Conservation (phyloP, 192 early-diverging fungal genomes). For the Pilaira anomala region DNA sequence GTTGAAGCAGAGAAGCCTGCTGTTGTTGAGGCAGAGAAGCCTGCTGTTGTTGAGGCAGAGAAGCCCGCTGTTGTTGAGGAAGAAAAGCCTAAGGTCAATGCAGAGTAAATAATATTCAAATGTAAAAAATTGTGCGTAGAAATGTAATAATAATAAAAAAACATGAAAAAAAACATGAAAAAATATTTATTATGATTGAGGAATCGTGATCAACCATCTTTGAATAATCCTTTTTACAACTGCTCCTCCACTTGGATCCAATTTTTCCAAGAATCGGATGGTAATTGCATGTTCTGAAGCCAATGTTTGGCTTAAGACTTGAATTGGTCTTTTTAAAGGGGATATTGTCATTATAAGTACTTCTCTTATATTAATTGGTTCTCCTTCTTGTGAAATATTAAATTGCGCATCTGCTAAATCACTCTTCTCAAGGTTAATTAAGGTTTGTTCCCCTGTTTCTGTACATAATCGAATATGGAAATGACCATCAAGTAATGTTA, state of each 20-base stretch:
- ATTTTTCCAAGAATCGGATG: conserved; percentile 37
- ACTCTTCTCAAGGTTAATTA: conserved; percentile 24
- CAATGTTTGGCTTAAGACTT: background rate
- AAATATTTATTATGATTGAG: background rate
- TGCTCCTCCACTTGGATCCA: conserved; percentile 34
- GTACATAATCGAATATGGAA: conserved; percentile 30
- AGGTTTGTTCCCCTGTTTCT: conserved; percentile 17
- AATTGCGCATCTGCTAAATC: conserved; percentile 19
- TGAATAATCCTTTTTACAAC: conserved; percentile 35
- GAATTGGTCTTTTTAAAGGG: background rate
- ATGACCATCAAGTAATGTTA: conserved; percentile 27
- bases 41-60: background rate
- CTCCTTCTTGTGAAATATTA: conserved; percentile 20
- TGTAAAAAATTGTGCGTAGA: background rate
- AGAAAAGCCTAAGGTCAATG: background rate
- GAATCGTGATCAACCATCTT: conserved; percentile 28
- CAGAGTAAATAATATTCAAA: conserved; percentile 6
- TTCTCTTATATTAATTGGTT: conserved; percentile 12
- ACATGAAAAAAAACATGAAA: background rate
- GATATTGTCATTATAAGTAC: conserved; percentile 30
- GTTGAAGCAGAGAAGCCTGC: background rate
- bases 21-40: background rate
- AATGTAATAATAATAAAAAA: background rate
- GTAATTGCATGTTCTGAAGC: conserved; percentile 13
- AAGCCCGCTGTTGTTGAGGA: background rate